A percentile compares a stretch with the other conserved stretches of the same genome.
Evolutionary conservation across 805 yeast genomes (phyloP).

Genomic region (Suhomyces tanzawaensis): DNA sequence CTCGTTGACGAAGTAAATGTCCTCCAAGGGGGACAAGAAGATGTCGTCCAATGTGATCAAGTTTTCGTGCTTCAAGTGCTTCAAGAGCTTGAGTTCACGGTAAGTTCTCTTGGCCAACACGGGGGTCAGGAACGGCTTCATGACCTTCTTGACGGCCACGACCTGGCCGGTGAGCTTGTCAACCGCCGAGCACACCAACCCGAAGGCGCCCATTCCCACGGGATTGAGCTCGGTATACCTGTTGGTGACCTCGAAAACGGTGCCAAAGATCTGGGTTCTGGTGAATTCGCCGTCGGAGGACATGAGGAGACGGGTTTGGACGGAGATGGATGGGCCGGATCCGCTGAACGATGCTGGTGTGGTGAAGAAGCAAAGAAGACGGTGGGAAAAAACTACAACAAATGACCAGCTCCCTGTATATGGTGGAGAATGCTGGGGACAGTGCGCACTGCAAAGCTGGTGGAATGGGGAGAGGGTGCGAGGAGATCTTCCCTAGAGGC

Average conservation of each 20-base stretch:
- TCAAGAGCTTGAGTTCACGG: constrained; percentile 88
- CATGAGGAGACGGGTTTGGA: constrained; percentile 24
- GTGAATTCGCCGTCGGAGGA: constrained; percentile 47
- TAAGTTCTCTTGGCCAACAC: constrained; percentile 95
- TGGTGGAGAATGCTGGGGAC: background rate
- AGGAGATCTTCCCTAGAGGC: no score
- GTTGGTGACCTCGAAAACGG: constrained; percentile 89
- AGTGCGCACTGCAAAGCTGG: constrained; percentile 1
- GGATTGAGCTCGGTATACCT: constrained; percentile 92
- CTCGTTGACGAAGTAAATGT: constrained; percentile 94
- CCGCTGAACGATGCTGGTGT: no score
- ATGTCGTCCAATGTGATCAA: constrained; percentile 90
- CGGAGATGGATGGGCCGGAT: background rate
- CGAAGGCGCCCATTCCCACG: constrained; percentile 99
- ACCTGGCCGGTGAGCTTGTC: constrained; percentile 88
- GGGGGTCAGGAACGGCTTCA: constrained; percentile 95
- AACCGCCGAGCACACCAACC: constrained; percentile 93
- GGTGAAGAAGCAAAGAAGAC: constrained; percentile 1
- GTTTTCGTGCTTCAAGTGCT: constrained; percentile 93
- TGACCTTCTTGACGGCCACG: constrained; percentile 95
- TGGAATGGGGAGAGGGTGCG: background rate
- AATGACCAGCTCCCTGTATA: constrained; percentile 1
- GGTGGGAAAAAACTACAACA: constrained; percentile 1
- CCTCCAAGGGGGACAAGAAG: constrained; percentile 91
- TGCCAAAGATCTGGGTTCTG: constrained; percentile 91